Percentiles rank a stretch among this genome's conserved stretches.
Conservation (phyloP, 441 rosid genomes). For the Pelargonium citronellum region DNA sequence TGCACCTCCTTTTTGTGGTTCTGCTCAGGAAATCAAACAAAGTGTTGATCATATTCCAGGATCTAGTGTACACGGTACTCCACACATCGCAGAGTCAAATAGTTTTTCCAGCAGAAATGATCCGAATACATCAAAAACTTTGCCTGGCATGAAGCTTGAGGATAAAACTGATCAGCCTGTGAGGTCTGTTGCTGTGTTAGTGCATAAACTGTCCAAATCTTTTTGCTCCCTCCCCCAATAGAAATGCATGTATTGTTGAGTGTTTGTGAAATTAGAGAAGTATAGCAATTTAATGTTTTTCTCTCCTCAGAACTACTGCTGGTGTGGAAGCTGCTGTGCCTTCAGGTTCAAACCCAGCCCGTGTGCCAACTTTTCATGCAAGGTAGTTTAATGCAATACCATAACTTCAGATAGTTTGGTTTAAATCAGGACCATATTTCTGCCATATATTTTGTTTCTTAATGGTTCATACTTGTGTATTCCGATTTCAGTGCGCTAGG, state of each 20-base stretch:
- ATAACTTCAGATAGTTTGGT: slow-evolving; percentile 13
- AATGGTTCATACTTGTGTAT: slow-evolving; percentile 13
- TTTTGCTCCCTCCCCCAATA: neutral
- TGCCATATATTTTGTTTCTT: slow-evolving; percentile 13
- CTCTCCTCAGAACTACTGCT: slow-evolving; percentile 40
- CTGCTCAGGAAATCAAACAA: slow-evolving; percentile 50
- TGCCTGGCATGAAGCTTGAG: slow-evolving; percentile 31
- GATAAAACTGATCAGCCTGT: slow-evolving; percentile 39
- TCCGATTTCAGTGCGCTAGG: slow-evolving; percentile 66
- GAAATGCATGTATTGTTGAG: neutral
- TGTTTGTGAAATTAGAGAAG: slow-evolving; percentile 9
- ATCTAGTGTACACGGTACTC: slow-evolving; percentile 29
- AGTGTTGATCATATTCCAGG: slow-evolving; percentile 33
- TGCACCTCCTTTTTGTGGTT: slow-evolving; percentile 81
- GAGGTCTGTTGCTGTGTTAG: slow-evolving; percentile 41
- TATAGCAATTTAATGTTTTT: slow-evolving; percentile 12
- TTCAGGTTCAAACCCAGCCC: slow-evolving; percentile 57
- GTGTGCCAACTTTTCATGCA: slow-evolving; percentile 90
- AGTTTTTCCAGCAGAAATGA: slow-evolving; percentile 19
- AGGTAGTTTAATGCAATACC: slow-evolving; percentile 38
- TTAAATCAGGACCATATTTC: slow-evolving; percentile 6
- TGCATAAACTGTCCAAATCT: neutral
- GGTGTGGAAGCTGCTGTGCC: slow-evolving; percentile 49
- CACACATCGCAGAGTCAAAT: slow-evolving; percentile 20
- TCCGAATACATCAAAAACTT: slow-evolving; percentile 23